Evolutionary conservation across 345 rosid species (phyloP), one percentile per base, ranked within the genome.

Genomic region (Lepidium aucheri): DNA sequence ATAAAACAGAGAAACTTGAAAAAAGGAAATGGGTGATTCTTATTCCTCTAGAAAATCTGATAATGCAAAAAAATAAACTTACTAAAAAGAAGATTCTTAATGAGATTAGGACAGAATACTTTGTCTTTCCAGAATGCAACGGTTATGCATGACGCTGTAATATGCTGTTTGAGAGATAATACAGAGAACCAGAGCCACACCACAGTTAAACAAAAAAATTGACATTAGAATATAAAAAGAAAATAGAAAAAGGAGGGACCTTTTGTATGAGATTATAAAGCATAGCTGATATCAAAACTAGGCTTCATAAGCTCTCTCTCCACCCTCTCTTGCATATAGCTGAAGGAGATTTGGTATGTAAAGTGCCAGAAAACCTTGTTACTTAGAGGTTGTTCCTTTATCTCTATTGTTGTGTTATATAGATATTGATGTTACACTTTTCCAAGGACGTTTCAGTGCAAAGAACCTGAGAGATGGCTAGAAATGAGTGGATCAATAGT

Each of bases 401-500:
- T 6, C 11, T 56, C 46, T 41, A 3, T 22, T 73, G 53, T 24
- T 50, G 34, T 58, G 55, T 24, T 58, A 5, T 50, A 51, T 51
- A 34, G 22, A 56, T 39, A 22, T 73, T 58, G 36, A 44, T 36
- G 51, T 71, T 43, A 45, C 13, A 57, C 16, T 39, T 55, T 12
- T 9, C 43, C 30, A 18, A 40, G n/a, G 43, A 30, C 6, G 4
- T 56, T 39, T 15, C 54, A 58, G 54, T 58, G 53, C 4, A 65
- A 28, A 43, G 40, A 30, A 55, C 32, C 39, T 55, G 39, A 26
- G 75, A 80, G 73, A 86, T 86, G 92, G 97, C 97, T 10, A 71
- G 90, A 74, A 90, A 90, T 67, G 97, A 90, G 36, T 87, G 97
- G 97, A 87, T 90, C 66, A 87, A 90, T 58, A 87, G 97, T 42